Evolutionary conservation across 2,329 filamentous ascomycete genomes (phyloP), one percentile per base, ranked within the genome.

Genomic region (Sordariomycetes sp.): DNA sequence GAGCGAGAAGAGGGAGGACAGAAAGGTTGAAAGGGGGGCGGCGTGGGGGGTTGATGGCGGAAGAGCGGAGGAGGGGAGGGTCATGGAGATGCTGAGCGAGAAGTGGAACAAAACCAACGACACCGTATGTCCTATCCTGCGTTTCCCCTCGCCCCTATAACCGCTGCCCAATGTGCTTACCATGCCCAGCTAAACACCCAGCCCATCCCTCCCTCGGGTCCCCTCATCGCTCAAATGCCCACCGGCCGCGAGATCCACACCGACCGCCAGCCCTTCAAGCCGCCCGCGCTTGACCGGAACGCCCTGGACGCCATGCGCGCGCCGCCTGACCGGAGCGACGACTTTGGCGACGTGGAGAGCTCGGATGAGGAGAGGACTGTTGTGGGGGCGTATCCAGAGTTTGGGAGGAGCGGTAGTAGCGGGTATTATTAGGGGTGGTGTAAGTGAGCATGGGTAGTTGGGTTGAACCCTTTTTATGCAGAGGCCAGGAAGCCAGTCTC

Each of bases 41-140:
- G 76, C 76, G 32, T 94, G 90, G 89, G 92, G 92, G 0, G 77
- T 86, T 53, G 92, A 97, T 71, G 93, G 87, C 0, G 93, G 94
- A 1, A 86, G 82, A 65, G 73, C 90, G 20, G 94, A 97, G 69
- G 94, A 99, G 72, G 84, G 80, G 1, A 80, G 91, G 58, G 87
- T 97, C 2, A 78, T 97, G 56, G 89, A 94, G 65, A 90, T 94
- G 84, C 74, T 99, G 37, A 83, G 95, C 65, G 80, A 78, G 43
- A 97, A 96, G 69, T 97, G 94, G 93, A 84, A 83, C 61, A 94
- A 91, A 73, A 84, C 91, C 72, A 99, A 99, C 67, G 90, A 97
- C 70, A 96, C 89, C 20, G 89, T 95, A 73, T 74, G 83, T 62
- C 48, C 16, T 50, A 22, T 43, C 16, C 32, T 16, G n/a, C 51